Base-by-base conservation (phyloP, 2,329 filamentous ascomycete species). In the Botryosphaeria dothidea region DNA sequence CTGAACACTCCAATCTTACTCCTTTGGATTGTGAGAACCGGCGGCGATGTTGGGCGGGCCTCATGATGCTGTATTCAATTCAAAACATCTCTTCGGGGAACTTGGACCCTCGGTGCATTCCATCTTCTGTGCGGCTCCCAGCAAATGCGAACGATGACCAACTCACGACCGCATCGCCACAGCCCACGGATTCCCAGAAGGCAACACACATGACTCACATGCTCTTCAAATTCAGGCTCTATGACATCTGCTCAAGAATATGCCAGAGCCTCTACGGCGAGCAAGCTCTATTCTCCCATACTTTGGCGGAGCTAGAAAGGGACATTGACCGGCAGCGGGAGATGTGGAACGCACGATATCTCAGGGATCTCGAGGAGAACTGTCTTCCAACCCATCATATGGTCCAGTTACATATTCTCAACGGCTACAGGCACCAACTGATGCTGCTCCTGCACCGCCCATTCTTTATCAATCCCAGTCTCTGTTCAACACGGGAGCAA, bases 61-160 rank as follows among this genome's bases (percentile, higher is more conserved):
- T 80, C 7, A 76, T 77, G 71, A 78, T 79, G 72, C 70, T 80
- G 2, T 79, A 78, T 60, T 78, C 72, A 2, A 72, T 74, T 13
- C 78, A 80, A 62, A 78, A 78, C 52, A 73, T 75, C 9, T 70
- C 73, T 1, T 73, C 78, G 54, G 75, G 77, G 6, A 77, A 74
- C 48, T 63, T 78, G 1, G 72, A 74, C n/a, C 72, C 73, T 46
- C 69, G 70, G 15, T 62, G 69, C 9, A 48, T 75, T 43, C 63
- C 68, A 1, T 70, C 74, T 15, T 70, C 74, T 29, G 75, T 78
- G 17, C 27, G 27, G 25, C 3, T 51, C 3, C 48, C 48, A 17
- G 27, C 48, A 3, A 51, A 51, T n/a, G 2, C 31, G 25, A 6
- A 51, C 27, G 48, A 51, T 11, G 27, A 51, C 8, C 5, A 51